Percentiles rank a stretch among this genome's conserved stretches.
These are phyloP conservation scores for Salix viminalis DNA, from an alignment of 345 rosid genomes.

Conservation along the genomic window DNA sequence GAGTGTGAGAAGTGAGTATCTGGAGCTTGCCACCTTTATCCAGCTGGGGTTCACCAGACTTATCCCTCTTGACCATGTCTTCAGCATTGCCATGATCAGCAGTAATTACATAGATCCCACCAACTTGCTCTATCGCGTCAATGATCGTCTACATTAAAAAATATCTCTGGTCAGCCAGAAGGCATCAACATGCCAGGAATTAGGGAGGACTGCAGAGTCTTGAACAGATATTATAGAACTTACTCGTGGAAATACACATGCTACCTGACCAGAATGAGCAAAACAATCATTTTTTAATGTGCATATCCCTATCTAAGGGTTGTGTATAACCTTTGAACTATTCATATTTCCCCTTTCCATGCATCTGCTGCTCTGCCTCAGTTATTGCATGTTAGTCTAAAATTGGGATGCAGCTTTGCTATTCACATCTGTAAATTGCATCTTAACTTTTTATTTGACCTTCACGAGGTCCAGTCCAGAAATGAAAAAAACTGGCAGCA, in stretches of 20 bases:
- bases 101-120: slow-evolving; percentile 85
- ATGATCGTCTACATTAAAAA: slow-evolving; percentile 63
- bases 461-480: neutral
- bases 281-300: neutral
- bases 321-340: neutral
- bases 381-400: neutral
- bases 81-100: slow-evolving; percentile 99
- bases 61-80: slow-evolving; percentile 95
- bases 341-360: neutral
- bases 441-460: neutral
- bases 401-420: neutral
- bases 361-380: neutral
- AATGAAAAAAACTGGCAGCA: neutral
- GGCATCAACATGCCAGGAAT: neutral
- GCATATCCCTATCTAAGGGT: neutral
- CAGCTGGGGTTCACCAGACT: slow-evolving; percentile 60
- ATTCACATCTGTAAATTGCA: neutral
- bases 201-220: neutral
- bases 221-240: neutral
- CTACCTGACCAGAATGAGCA: too few relatives aligned
- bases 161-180: neutral
- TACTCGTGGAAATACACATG: neutral
- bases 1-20: slow-evolving; percentile 95
- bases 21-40: slow-evolving; percentile 77
- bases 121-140: slow-evolving; percentile 77